phyloP scores from a whole-genome alignment of 2,329 filamentous ascomycete genomes.

The Alternaria brassicicola region DNA sequence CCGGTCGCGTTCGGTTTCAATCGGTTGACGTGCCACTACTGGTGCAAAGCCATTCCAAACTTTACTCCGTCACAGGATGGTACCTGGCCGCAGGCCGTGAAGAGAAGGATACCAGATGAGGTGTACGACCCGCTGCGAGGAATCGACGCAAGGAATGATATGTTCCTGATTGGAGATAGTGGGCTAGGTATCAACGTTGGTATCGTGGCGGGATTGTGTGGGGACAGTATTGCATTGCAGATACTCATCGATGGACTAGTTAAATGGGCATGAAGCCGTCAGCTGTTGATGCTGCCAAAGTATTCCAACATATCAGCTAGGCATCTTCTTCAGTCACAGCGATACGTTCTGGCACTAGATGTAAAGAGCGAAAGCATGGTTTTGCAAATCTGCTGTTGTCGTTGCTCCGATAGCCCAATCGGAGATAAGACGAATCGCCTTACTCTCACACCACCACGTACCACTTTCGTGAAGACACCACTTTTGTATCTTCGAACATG shows the following conservation, averaged over 20 bases:
- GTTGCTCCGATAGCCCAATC: neutral
- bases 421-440: constrained; percentile 5
- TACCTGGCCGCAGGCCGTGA: constrained; percentile 23
- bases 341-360: too few relatives aligned
- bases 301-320: too few relatives aligned
- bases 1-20: constrained; percentile 31
- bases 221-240: constrained; percentile 26
- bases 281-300: neutral
- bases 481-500: neutral
- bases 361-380: too few relatives aligned
- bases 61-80: constrained; percentile 15
- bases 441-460: constrained; percentile 25
- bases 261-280: constrained; percentile 13
- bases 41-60: constrained; percentile 26
- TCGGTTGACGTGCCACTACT: constrained; percentile 30
- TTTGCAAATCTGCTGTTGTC: neutral
- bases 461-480: constrained; percentile 18
- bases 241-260: constrained; percentile 33
- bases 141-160: constrained; percentile 25
- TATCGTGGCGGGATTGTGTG: constrained; percentile 27
- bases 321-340: too few relatives aligned
- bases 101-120: constrained; percentile 20
- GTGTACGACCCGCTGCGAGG: constrained; percentile 21
- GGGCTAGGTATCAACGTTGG: constrained; percentile 26
- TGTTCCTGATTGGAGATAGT: constrained; percentile 24